Evolutionary conservation across 805 yeast genomes (phyloP), one percentile per base, ranked within the genome.

Genomic region (Metschnikowia bowlesiae): DNA sequence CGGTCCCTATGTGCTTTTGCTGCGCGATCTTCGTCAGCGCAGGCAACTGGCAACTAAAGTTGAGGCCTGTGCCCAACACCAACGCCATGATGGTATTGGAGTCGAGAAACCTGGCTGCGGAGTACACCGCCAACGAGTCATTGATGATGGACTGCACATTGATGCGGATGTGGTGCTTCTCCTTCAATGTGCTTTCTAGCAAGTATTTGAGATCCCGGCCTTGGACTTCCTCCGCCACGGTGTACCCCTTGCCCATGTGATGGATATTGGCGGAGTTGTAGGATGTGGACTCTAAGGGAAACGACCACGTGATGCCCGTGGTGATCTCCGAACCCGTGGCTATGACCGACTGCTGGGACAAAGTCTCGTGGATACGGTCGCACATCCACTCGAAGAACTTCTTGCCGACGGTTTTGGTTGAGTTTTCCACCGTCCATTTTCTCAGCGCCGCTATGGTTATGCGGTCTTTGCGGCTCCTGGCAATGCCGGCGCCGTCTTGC

Each of bases 31-130:
- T 37, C 1, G 53, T 44, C 8, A 49, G 40, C 29, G 62, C 53
- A 7, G 56, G 56, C 32, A 67, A 62, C 29, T 69, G 57, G 67
- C 80, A 69, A 65, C 82, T 80, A 34, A 80, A 63, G 57, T 85
- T 85, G 47, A 81, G 64, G 1, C 91, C 91, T 2, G 91, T 85
- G 0, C 91, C 90, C 46, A 84, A 63, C 3, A 85, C 86, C 55
- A 85, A 55, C 0, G 87, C 85, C 41, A 84, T 57, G 49, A 67
- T 60, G 56, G 71, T 66, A 52, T 59, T 55, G 16, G 62, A 56
- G 50, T 70, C 72, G 50, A 68, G 52, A 48, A 75, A 73, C 2
- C 67, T 52, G 8, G 83, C 84, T 0, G 87, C 76, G 9, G 84
- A 67, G 60, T 75, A 79, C 0, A 83, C 87, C 0, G 87, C 84